These are phyloP conservation scores for Arthromyces matolae DNA, from an alignment of 768 basidiomycete species.

Conservation along the genomic window DNA sequence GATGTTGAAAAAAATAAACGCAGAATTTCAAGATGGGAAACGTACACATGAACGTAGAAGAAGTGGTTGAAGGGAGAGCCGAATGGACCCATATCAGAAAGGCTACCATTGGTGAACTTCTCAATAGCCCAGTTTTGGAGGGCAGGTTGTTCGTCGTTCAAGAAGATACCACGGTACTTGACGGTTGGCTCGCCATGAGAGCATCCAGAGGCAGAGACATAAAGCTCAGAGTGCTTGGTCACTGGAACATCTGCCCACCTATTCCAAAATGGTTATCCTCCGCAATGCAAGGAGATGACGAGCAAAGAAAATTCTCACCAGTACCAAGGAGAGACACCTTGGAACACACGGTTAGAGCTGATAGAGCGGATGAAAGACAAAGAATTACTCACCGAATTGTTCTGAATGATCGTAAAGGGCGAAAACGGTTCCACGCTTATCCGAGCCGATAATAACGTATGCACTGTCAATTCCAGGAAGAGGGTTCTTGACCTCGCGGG, in stretches of 20 bases:
- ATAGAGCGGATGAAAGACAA: not conserved
- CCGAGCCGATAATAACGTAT: constrained; percentile 65
- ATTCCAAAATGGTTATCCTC: constrained; percentile 7
- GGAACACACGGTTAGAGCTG: not conserved
- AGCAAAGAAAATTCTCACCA: constrained; percentile 38
- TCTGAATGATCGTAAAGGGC: constrained; percentile 66
- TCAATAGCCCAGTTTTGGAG: constrained; percentile 67
- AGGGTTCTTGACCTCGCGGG: constrained; percentile 49
- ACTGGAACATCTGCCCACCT: constrained; percentile 77
- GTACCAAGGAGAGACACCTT: constrained; percentile 68
- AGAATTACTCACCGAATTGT: constrained; percentile 47
- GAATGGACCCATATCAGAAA: constrained; percentile 33
- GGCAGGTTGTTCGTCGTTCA: constrained; percentile 76
- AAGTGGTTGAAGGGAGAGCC: constrained; percentile 59
- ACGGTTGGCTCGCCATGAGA: constrained; percentile 65
- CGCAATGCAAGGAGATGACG: not conserved
- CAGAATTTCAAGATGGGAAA: constrained; percentile 3
- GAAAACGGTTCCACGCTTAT: constrained; percentile 67
- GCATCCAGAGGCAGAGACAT: constrained; percentile 41
- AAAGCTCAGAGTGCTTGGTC: constrained; percentile 46
- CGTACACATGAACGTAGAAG: constrained; percentile 55
- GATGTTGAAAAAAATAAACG: not conserved
- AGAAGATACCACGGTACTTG: constrained; percentile 67
- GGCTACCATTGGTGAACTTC: constrained; percentile 63
- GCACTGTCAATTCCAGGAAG: constrained; percentile 54